Evolutionary conservation across 2,329 filamentous ascomycete species (phyloP).

Genomic region (Remersonia thermophila): DNA sequence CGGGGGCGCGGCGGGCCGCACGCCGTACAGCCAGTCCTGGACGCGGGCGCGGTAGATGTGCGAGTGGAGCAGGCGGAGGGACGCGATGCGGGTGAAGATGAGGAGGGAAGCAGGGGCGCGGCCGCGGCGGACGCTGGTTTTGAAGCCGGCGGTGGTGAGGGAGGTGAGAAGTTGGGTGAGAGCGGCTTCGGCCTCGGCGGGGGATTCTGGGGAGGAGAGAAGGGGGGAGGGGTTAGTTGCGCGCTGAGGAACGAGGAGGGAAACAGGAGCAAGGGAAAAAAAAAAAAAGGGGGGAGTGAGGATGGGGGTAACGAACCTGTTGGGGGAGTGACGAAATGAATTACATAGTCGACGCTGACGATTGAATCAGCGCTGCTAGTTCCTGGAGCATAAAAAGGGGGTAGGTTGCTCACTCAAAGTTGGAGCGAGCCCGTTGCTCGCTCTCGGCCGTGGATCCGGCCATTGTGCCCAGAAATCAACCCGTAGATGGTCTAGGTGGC

Average conservation of each 20-base stretch:
- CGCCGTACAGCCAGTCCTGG: conserved; percentile 86
- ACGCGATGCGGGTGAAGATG: conserved; percentile 71
- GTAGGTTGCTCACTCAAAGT: conserved; percentile 10
- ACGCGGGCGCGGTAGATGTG: conserved; percentile 81
- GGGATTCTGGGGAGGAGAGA: conserved; percentile 37
- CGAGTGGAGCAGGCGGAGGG: conserved; percentile 58
- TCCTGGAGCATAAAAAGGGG: not conserved
- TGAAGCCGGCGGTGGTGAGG: conserved; percentile 67
- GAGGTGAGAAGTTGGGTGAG: conserved; percentile 69
- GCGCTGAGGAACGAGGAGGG: conserved; percentile 34
- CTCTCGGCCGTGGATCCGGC: conserved; percentile 13
- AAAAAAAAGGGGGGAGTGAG: no score
- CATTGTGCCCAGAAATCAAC: no score
- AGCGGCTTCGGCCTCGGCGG: conserved; percentile 52
- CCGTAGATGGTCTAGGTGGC: no score
- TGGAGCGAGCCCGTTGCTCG: conserved; percentile 15
- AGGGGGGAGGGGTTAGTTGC: conserved; percentile 1
- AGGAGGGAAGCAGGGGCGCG: conserved; percentile 62
- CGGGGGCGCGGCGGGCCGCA: conserved; percentile 59
- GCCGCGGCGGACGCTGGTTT: conserved; percentile 76
- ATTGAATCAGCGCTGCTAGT: not conserved
- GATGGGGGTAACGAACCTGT: conserved; percentile 1
- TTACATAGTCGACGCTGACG: conserved; percentile 20
- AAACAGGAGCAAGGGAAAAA: no score
- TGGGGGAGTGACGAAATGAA: conserved; percentile 17